These are phyloP conservation scores for Solanum chacoense DNA, from an alignment of 305 asterid genomes.

Conservation along the genomic window DNA sequence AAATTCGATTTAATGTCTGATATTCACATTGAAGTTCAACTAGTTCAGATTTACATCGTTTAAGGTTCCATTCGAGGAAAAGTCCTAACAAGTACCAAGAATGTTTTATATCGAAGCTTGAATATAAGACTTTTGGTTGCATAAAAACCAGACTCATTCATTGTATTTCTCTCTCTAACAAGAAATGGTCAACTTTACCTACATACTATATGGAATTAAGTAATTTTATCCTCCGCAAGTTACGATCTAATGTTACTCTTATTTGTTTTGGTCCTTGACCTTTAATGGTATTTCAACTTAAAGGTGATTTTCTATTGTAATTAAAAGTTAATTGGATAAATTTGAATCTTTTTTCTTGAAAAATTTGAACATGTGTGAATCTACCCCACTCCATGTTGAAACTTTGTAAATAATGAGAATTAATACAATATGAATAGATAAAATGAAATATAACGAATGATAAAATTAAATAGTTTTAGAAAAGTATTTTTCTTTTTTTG, in stretches of 20 bases:
- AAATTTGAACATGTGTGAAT: not conserved
- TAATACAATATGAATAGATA: not conserved
- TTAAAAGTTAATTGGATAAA: not conserved
- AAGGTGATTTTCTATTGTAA: not conserved
- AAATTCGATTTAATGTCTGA: too few relatives aligned
- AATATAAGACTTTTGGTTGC: too few relatives aligned
- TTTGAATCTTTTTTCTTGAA: not conserved
- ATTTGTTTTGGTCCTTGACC: not conserved
- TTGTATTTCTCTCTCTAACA: not conserved
- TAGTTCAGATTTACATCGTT: not conserved
- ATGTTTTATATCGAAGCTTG: not conserved
- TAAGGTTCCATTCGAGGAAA: not conserved
- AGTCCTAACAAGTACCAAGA: not conserved
- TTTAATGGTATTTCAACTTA: not conserved
- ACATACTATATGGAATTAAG: not conserved
- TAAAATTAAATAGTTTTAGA: not conserved
- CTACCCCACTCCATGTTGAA: not conserved
- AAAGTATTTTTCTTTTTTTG: not conserved
- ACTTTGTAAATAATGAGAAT: not conserved
- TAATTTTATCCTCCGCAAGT: not conserved
- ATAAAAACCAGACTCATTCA: not conserved
- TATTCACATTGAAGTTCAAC: not conserved
- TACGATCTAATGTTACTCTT: not conserved
- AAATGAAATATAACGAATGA: too few relatives aligned
- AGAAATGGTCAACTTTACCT: not conserved